Percentiles rank a stretch among this genome's conserved stretches.
phyloP scores from a whole-genome alignment of 2,329 filamentous ascomycete genomes.

The Thelonectria olida region DNA sequence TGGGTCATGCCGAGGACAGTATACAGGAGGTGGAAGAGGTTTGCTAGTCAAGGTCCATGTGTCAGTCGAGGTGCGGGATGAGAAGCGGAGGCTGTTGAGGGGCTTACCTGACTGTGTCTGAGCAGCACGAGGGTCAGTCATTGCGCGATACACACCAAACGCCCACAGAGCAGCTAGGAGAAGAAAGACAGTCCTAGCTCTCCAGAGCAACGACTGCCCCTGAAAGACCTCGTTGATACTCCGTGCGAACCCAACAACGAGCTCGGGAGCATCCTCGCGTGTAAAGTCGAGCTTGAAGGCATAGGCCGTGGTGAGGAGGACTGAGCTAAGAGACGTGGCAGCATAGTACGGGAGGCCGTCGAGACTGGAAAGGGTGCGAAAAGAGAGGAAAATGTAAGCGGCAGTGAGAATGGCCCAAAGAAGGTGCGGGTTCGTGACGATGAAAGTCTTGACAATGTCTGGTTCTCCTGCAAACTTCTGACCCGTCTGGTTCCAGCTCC shows the following conservation, averaged over 20 bases:
- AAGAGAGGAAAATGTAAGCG: constrained; percentile 71
- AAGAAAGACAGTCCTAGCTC: constrained; percentile 61
- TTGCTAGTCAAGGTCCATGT: constrained; percentile 33
- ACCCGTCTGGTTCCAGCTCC: constrained; percentile 95
- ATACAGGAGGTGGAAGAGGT: constrained; percentile 74
- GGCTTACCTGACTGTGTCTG: constrained; percentile 42
- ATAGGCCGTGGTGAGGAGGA: constrained; percentile 65
- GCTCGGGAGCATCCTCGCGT: constrained; percentile 85
- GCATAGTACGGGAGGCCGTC: constrained; percentile 52
- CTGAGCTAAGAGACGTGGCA: constrained; percentile 51
- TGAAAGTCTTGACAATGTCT: constrained; percentile 80
- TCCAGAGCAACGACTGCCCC: constrained; percentile 56
- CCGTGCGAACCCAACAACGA: constrained; percentile 63
- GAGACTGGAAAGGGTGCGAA: constrained; percentile 54
- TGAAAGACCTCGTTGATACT: constrained; percentile 52
- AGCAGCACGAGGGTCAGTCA: constrained; percentile 40
- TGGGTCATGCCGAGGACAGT: constrained; percentile 87
- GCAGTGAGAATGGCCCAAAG: constrained; percentile 79
- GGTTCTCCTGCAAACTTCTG: constrained; percentile 94
- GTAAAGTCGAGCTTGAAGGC: constrained; percentile 93
- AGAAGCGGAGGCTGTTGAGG: neutral
- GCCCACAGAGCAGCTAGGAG: constrained; percentile 52
- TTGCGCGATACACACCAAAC: constrained; percentile 52
- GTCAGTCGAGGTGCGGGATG: neutral
- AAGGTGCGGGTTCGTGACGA: constrained; percentile 68